Evolutionary conservation across 805 yeast genomes (phyloP), one percentile per base, ranked within the genome.

Genomic region (Yueomyces sp.): DNA sequence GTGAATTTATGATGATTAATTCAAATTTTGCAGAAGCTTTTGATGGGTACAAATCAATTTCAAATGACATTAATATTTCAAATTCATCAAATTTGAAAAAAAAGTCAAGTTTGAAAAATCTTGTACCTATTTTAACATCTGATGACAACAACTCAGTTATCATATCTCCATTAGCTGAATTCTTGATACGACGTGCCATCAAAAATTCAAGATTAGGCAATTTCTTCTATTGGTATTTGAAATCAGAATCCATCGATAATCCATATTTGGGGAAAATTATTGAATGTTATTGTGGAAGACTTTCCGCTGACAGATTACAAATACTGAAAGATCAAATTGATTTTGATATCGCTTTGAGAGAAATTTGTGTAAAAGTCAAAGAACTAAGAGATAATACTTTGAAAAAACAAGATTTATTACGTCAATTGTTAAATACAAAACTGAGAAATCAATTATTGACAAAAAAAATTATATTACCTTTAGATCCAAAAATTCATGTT

Each of bases 141-240:
- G n/a, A 7, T 5, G 5, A 34, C n/a, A 34, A 34, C n/a, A 7
- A 5, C 1, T 48, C 62, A 9, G 48, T 60, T 40, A 51, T 58
- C 5, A 52, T 67, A 12, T 79, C 90, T 0, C 86, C 88, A 0
- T 63, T 83, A 42, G 84, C 85, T 1, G 74, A 76, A 42, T 87
- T 90, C 55, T 65, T 92, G 37, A 79, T 88, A 38, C 77, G 77
- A 29, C 69, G 90, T 40, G 79, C 95, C 0, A 67, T 79, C 1
- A 65, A 72, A 26, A 83, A 81, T 55, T 72, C 74, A 26, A 67
- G 73, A 26, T 66, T 94, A 37, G 92, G 95, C 0, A 87, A 80
- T 55, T 85, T 74, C 55, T 77, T 94, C 47, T 88, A 85, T 60
- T 92, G 98, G 97, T 85, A 81, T 56, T 73, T 92, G 42, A 81